Evolutionary conservation across 345 rosid species (phyloP), one percentile per base, ranked within the genome.

Genomic region (Leavenworthia alabamica): DNA sequence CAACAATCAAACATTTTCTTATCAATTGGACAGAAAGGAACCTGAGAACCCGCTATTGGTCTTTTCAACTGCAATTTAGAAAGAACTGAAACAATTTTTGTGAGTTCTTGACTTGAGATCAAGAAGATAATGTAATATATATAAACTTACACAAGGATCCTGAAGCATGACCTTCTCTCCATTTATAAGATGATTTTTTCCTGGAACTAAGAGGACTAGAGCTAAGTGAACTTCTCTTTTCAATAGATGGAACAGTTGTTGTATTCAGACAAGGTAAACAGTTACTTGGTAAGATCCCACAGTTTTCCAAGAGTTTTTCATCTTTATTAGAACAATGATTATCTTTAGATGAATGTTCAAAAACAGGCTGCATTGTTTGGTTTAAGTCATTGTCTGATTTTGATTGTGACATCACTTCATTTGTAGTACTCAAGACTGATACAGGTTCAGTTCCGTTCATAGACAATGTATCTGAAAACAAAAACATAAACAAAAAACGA

Each of bases 1-100:
- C 92, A 85, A 58, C 80, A 78, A 78, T 80, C 78, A 5, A 84
- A 51, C 75, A 83, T 73, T n/a, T 68, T 73, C 79, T 85, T 83
- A 7, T 81, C 86, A 1, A 71, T 10, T 0, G 83, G 82, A 67
- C 92, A 83, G 62, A 29, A 73, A 1, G 81, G 66, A 56, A 81
- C 73, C 47, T 84, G 75, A 54, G 81, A 76, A 48, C 92, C 92
- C 1, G 89, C 89, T 35, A 78, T 27, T 0, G 85, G 92, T 70
- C 82, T 80, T 60, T 65, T 77, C 62, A 68, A 53, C 35, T 50
- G 72, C 72, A 68, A 67, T 49, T 65, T 73, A 1, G 73, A 47
- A 36, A 75, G 73, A 65, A 77, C 80, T 73, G 62, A n/a, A n/a
- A n/a, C n/a, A 48, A 59, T 31, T 27, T 50, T 8, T 22, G 2